Evolutionary conservation across 306 rosid genomes (phyloP).

Genomic region (Prosopis cineraria): DNA sequence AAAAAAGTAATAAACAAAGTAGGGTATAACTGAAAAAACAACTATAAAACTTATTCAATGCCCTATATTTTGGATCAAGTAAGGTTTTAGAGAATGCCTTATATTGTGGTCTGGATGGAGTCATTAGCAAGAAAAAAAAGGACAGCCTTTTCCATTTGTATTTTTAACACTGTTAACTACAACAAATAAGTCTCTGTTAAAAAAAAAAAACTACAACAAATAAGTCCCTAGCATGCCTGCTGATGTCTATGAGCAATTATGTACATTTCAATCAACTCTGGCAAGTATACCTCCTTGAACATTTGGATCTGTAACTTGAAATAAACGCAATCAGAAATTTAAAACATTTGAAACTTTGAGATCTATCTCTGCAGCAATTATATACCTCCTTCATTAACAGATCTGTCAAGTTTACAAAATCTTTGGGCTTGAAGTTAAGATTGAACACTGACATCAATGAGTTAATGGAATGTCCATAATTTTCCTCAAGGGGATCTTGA

Average conservation of each 20-base stretch:
- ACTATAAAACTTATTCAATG: too few relatives aligned
- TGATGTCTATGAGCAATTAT: background rate
- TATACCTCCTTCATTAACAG: background rate
- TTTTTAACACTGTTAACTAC: too few relatives aligned
- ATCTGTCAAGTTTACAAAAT: background rate
- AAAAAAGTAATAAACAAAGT: too few relatives aligned
- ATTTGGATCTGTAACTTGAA: conserved; percentile 38
- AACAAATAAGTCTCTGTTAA: too few relatives aligned
- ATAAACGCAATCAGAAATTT: conserved; percentile 25
- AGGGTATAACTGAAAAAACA: too few relatives aligned
- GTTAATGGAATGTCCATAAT: background rate
- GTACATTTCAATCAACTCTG: background rate
- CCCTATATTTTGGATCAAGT: too few relatives aligned
- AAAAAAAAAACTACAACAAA: background rate
- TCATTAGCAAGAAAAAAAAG: too few relatives aligned
- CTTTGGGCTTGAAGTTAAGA: background rate
- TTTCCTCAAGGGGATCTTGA: background rate
- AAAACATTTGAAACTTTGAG: conserved; percentile 30
- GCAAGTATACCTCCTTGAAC: background rate
- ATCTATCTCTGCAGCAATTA: background rate
- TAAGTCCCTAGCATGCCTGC: background rate
- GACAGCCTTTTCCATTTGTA: too few relatives aligned
- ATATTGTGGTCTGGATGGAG: too few relatives aligned
- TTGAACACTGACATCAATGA: background rate
- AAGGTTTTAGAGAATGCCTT: too few relatives aligned